Percentiles rank a stretch among this genome's conserved stretches.
These are phyloP conservation scores for Botrytis paeoniae DNA, from an alignment of 2,329 filamentous ascomycete species.

Conservation along the genomic window DNA sequence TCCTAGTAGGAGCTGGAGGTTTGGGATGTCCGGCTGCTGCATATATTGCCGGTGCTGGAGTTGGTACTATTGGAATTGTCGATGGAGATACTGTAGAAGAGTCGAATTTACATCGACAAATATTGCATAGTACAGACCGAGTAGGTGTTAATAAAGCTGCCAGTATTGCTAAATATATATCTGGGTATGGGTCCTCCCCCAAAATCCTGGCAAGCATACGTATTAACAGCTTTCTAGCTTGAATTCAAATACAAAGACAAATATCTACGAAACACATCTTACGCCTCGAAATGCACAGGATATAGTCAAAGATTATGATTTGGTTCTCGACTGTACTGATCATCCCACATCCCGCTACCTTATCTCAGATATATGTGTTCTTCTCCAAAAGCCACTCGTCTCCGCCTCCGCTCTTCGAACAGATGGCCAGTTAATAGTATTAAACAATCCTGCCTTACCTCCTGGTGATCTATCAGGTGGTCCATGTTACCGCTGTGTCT, in stretches of 20 bases:
- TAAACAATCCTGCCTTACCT: constrained; percentile 73
- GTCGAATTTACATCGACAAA: constrained; percentile 90
- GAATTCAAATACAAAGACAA: constrained; percentile 68
- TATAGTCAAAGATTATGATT: constrained; percentile 69
- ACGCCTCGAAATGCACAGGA: constrained; percentile 63
- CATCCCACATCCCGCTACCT: constrained; percentile 89
- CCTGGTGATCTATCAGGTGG: constrained; percentile 59
- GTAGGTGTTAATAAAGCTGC: constrained; percentile 78
- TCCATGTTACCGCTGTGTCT: constrained; percentile 92
- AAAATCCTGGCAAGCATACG: background rate
- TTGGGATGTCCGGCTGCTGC: constrained; percentile 87
- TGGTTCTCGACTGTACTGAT: constrained; percentile 94
- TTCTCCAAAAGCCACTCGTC: constrained; percentile 74
- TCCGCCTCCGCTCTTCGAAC: constrained; percentile 86
- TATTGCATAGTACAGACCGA: constrained; percentile 69
- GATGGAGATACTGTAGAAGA: constrained; percentile 86
- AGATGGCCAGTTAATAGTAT: constrained; percentile 83
- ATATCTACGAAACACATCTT: constrained; percentile 61
- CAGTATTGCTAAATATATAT: constrained; percentile 63
- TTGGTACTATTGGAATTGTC: constrained; percentile 78
- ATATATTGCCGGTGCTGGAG: constrained; percentile 88
- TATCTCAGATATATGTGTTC: constrained; percentile 83
- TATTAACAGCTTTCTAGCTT: constrained; percentile 46
- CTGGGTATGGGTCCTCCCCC: constrained; percentile 43
- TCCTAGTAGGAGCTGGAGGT: constrained; percentile 85